Percentiles rank a stretch among this genome's conserved stretches.
phyloP scores from a whole-genome alignment of 441 rosid species.

The Populus hybrid region DNA sequence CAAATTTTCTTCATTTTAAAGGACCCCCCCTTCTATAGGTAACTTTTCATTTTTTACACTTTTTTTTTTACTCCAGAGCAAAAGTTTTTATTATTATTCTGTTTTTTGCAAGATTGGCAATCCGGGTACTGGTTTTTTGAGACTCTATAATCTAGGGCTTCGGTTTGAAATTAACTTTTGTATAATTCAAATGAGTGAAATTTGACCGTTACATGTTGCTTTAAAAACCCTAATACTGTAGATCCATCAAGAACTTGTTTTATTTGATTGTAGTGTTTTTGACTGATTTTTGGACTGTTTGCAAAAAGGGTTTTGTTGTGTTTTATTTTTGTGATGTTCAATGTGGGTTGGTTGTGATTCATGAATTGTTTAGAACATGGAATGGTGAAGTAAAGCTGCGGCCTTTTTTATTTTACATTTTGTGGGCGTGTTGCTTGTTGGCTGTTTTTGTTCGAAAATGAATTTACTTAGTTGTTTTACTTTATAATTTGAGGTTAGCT shows the following conservation, averaged over 20 bases:
- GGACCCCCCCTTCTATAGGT: constrained; percentile 27
- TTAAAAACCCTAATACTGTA: constrained; percentile 17
- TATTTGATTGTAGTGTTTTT: constrained; percentile 16
- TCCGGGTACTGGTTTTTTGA: constrained; percentile 4
- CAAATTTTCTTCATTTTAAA: constrained; percentile 22
- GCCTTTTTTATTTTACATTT: background rate
- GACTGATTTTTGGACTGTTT: background rate
- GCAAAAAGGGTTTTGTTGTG: background rate
- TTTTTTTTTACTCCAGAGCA: background rate
- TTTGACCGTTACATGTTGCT: constrained; percentile 23
- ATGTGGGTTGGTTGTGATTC: background rate
- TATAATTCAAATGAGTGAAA: constrained; percentile 17
- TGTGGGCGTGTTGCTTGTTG: background rate
- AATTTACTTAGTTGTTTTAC: background rate
- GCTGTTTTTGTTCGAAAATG: background rate
- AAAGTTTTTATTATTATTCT: background rate
- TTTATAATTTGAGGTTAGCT: background rate
- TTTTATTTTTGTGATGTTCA: constrained; percentile 12
- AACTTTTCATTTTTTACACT: constrained; percentile 1
- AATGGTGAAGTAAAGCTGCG: background rate
- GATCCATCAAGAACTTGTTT: constrained; percentile 31
- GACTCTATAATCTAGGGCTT: constrained; percentile 35
- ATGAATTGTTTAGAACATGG: background rate
- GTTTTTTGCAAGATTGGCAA: background rate
- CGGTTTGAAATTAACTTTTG: constrained; percentile 16